phyloP scores from a whole-genome alignment of 2,329 filamentous ascomycete genomes.

The Sarocladium brachiariae region DNA sequence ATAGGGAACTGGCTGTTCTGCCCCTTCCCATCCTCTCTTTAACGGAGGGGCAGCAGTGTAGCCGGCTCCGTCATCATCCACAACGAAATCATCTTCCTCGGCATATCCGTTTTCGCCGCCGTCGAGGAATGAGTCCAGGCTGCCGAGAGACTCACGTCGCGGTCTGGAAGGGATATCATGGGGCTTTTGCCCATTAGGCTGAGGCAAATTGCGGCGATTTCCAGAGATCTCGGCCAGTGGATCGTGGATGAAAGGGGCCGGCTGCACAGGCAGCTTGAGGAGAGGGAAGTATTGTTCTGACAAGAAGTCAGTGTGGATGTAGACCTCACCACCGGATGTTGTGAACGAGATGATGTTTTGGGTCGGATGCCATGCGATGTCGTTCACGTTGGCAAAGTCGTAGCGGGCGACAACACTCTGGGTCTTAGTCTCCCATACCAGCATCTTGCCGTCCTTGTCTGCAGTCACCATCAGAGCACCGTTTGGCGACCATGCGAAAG shows the following conservation, averaged over 20 bases:
- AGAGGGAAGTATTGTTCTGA: constrained; percentile 49
- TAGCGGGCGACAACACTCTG: constrained; percentile 73
- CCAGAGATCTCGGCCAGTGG: constrained; percentile 63
- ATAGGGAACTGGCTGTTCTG: constrained; percentile 42
- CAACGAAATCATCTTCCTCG: constrained; percentile 73
- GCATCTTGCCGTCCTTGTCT: constrained; percentile 59
- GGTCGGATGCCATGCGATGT: constrained; percentile 83
- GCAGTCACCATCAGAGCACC: constrained; percentile 76
- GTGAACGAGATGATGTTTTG: constrained; percentile 89
- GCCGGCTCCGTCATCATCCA: constrained; percentile 91
- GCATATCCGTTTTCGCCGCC: constrained; percentile 39
- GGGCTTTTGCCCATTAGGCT: constrained; percentile 46
- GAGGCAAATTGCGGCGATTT: constrained; percentile 51
- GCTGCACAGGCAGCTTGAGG: constrained; percentile 55
- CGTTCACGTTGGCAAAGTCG: constrained; percentile 77
- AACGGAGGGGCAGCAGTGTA: constrained; percentile 57
- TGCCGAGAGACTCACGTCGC: constrained; percentile 62
- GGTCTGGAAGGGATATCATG: constrained; percentile 39
- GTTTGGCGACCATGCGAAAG: constrained; percentile 89
- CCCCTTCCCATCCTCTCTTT: constrained; percentile 43
- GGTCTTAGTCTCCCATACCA: constrained; percentile 85
- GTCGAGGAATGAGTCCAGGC: constrained; percentile 75
- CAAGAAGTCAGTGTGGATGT: constrained; percentile 72
- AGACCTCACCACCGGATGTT: constrained; percentile 86
- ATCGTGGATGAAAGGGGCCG: constrained; percentile 81